Evolutionary conservation across 352 stramenopile species (phyloP), one percentile per base, ranked within the genome.

Genomic region (Phytophthora macrochlamydospora): DNA sequence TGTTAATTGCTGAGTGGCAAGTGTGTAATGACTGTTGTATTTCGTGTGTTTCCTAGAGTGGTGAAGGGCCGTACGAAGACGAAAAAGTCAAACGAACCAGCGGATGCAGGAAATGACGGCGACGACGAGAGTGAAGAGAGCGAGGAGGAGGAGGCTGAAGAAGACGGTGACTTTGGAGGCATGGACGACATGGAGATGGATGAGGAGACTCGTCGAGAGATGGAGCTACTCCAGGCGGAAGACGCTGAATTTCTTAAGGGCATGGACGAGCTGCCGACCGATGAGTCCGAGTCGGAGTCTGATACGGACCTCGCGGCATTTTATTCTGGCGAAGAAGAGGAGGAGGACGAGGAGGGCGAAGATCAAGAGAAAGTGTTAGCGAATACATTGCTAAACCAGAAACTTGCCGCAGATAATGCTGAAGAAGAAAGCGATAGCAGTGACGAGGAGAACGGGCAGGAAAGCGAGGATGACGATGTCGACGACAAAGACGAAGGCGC

Each of bases 251-350:
- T 95, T 62, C 63, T 95, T 8, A 73, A 82, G 49, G 87, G 85
- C 35, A 92, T 95, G 81, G 87, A 95, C 51, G 82, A 95, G 52
- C 59, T 95, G 52, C 87, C 87, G 33, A 94, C 87, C 0, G 87
- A 95, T 58, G 87, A 95, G 53, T 91, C 83, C 18, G 85, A 95
- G 37, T 71, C 81, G 0, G 83, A 94, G 30, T 85, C 70, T 33
- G 87, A 95, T 33, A 69, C 71, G 31, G 83, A 93, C 50, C 65
- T 93, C 28, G 71, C 76, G 3, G 75, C 70, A 33, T 92, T 93
- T 56, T 83, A 90, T 50, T 89, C 81, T 3, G 79, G 89, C 2
- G 81, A 90, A 7, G 77, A 89, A 4, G 79, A 90, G 2, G 69
- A 78, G 3, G 66, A 79, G 0, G 80, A 90, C 2, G 69, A 78